phyloP scores from a whole-genome alignment of 164 flowering plant genomes.

The Pachysandra terminalis region DNA sequence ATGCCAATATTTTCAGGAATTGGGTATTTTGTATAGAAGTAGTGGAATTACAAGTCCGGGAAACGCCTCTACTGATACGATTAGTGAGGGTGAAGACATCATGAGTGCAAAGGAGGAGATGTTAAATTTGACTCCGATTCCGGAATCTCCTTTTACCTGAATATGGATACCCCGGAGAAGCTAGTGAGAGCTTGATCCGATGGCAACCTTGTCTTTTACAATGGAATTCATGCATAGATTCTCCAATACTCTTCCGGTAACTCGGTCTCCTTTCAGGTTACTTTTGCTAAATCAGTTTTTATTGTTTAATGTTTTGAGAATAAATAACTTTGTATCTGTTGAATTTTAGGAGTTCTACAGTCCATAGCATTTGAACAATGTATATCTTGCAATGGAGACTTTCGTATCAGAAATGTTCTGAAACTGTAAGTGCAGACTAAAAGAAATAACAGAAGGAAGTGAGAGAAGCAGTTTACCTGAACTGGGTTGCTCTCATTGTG shows the following conservation, averaged over 20 bases:
- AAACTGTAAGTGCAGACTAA: too few relatives aligned
- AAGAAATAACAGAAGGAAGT: too few relatives aligned
- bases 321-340: too few relatives aligned
- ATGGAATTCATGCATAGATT: conserved; percentile 1
- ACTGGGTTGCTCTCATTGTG: too few relatives aligned
- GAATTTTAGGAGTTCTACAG: too few relatives aligned
- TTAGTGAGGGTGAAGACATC: conserved; percentile 6
- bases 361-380: too few relatives aligned
- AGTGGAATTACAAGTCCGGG: conserved; percentile 21
- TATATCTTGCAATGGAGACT: too few relatives aligned
- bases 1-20: conserved; percentile 42
- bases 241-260: conserved; percentile 1
- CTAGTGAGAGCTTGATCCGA: not conserved
- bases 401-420: too few relatives aligned
- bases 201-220: not conserved
- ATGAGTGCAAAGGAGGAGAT: not conserved
- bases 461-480: too few relatives aligned
- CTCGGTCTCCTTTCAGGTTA: not conserved
- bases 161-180: conserved; percentile 1
- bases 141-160: not conserved
- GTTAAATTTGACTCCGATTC: not conserved
- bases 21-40: conserved; percentile 32
- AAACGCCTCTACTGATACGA: conserved; percentile 6
- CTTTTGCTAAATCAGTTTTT: not conserved
- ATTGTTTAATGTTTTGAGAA: too few relatives aligned